A percentile compares a stretch with the other conserved stretches of the same genome.
phyloP scores from a whole-genome alignment of 495 filamentous ascomycete species.

The Aspergillus conjunctus region DNA sequence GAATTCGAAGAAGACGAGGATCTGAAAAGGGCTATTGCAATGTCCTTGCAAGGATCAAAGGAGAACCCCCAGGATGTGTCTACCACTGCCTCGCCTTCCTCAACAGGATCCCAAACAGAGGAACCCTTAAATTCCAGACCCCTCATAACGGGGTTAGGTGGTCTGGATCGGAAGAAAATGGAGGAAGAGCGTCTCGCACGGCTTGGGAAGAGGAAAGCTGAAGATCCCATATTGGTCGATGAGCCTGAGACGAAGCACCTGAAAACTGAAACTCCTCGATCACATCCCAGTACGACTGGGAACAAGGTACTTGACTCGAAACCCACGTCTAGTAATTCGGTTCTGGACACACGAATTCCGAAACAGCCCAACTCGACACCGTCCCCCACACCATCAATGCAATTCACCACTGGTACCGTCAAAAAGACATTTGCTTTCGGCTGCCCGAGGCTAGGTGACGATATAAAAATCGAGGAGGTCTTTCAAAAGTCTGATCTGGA shows the following conservation, averaged over 20 bases:
- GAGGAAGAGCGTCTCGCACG: slow-evolving; percentile 81
- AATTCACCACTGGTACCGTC: slow-evolving; percentile 71
- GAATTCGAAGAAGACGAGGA: slow-evolving; percentile 46
- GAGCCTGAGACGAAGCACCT: slow-evolving; percentile 29
- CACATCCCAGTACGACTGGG: slow-evolving; percentile 6
- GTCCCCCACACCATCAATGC: slow-evolving; percentile 38
- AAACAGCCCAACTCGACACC: slow-evolving; percentile 13
- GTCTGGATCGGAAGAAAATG: slow-evolving; percentile 78
- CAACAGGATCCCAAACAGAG: background rate
- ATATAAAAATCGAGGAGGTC: slow-evolving; percentile 91
- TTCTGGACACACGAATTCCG: background rate
- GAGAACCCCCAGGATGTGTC: slow-evolving; percentile 3
- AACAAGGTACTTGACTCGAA: background rate
- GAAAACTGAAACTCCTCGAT: slow-evolving; percentile 12
- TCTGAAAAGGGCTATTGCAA: slow-evolving; percentile 52
- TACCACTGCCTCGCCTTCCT: slow-evolving; percentile 1
- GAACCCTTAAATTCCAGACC: background rate
- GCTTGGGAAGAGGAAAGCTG: slow-evolving; percentile 60
- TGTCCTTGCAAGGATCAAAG: slow-evolving; percentile 46
- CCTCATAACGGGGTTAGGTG: slow-evolving; percentile 38
- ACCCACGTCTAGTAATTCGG: background rate
- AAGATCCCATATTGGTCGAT: slow-evolving; percentile 18
- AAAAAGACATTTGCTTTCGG: slow-evolving; percentile 79
- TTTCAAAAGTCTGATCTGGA: slow-evolving; percentile 70
- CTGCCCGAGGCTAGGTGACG: slow-evolving; percentile 57